Base-by-base conservation (phyloP, 345 rosid genomes). In the Excoecaria cochinchinensis region DNA sequence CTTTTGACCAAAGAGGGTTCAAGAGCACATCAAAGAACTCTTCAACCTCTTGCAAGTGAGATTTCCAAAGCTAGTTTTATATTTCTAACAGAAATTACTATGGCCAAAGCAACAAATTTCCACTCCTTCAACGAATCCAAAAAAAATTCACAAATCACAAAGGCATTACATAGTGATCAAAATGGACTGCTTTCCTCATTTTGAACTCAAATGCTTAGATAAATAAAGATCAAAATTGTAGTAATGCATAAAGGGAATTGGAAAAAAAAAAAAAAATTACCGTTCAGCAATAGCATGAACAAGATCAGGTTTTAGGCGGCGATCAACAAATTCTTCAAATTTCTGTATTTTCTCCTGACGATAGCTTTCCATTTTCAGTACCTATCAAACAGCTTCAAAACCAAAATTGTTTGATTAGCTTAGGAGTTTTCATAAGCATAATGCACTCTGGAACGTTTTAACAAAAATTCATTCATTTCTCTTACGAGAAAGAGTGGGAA, bases 241-340 rank as follows among this genome's bases (percentile, higher is more conserved):
- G n/a, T 13, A 8, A 62, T 16, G 21, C 10, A 46, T 3, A 12
- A 36, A 71, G 31, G 12, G 24, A 64, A 65, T 69, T 13, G 62
- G 6, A 16, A 0, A 24, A 48, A 6, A 63, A 56, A 39, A 6
- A 53, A 56, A 51, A 13, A 1, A 24, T 58, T 79, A 90, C 96
- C 98, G 58, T 74, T 91, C 85, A 51, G 83, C 84, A 73, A 87
- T 83, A 53, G 96, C 87, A 17, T 73, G 89, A 68, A 89, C 89
- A 80, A 93, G 93, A 80, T 90, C 91, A 44, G 96, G 98, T 75
- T 95, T 95, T 65, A 95, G 81, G 53, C 91, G 92, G 52, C 84
- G 79, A 79, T 93, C 96, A 17, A 95, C 85, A 51, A 93, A 90
- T 73, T 91, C 95, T 86, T 95, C 99, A 70, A 88, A 87, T 71